Conservation (phyloP, 768 basidiomycete genomes). For the Rhizopogon roseolus region DNA sequence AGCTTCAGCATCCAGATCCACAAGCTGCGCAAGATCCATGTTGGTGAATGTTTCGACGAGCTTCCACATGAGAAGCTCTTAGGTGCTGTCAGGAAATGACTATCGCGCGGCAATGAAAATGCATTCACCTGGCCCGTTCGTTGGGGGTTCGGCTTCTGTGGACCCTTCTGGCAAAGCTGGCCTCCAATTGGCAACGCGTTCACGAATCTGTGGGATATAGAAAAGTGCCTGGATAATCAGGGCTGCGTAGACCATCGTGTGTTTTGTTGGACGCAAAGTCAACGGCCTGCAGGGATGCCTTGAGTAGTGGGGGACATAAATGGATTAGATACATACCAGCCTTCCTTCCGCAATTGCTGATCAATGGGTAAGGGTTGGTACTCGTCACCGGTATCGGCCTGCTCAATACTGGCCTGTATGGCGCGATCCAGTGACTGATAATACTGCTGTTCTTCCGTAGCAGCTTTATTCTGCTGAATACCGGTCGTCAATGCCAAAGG, state of each 20-base stretch:
- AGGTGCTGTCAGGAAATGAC: slow-evolving; percentile 15
- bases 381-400: slow-evolving; percentile 42
- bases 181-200: slow-evolving; percentile 34
- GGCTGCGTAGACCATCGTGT: slow-evolving; percentile 53
- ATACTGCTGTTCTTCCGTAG: slow-evolving; percentile 37
- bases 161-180: slow-evolving; percentile 15
- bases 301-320: slow-evolving; percentile 1
- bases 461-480: slow-evolving; percentile 29
- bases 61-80: slow-evolving; percentile 37
- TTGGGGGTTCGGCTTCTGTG: slow-evolving; percentile 21
- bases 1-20: slow-evolving; percentile 50
- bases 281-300: slow-evolving; percentile 49
- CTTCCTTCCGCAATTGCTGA: slow-evolving; percentile 48
- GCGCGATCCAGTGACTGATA: slow-evolving; percentile 63
- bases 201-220: slow-evolving; percentile 66
- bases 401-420: slow-evolving; percentile 64
- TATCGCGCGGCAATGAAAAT: slow-evolving; percentile 8
- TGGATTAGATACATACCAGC: slow-evolving; percentile 40
- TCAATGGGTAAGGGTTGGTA: slow-evolving; percentile 49
- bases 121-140: slow-evolving; percentile 32
- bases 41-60: slow-evolving; percentile 65
- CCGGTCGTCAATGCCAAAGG: slow-evolving; percentile 8
- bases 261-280: slow-evolving; percentile 53
- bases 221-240: slow-evolving; percentile 53
- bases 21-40: slow-evolving; percentile 60